Evolutionary conservation across 2,329 filamentous ascomycete genomes (phyloP).

Genomic region (Magnaporthales sp.): DNA sequence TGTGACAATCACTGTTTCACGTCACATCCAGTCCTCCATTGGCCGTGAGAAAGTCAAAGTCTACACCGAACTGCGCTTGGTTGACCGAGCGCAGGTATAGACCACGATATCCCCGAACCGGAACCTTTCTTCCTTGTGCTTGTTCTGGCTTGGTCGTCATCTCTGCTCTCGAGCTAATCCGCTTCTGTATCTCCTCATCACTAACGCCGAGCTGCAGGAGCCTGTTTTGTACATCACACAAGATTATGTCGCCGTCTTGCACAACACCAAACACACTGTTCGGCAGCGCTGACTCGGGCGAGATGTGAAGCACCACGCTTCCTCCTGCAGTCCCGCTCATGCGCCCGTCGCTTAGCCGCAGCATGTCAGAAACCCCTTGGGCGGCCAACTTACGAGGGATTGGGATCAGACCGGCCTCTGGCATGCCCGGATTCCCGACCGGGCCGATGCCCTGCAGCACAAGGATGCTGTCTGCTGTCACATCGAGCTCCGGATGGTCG

Average conservation of each 20-base stretch:
- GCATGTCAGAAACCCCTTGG: conserved; percentile 67
- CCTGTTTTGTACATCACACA: conserved; percentile 64
- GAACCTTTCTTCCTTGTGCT: conserved; percentile 24
- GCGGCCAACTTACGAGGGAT: conserved; percentile 71
- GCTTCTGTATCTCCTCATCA: conserved; percentile 57
- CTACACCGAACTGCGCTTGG: conserved; percentile 48
- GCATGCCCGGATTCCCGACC: conserved; percentile 88
- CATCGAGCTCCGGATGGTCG: conserved; percentile 50
- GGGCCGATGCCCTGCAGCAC: conserved; percentile 85
- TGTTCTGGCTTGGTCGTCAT: conserved; percentile 9
- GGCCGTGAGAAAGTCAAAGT: conserved; percentile 54
- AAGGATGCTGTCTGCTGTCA: conserved; percentile 53
- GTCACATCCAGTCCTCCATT: conserved; percentile 17
- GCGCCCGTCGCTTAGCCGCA: conserved; percentile 77
- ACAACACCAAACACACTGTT: conserved; percentile 73
- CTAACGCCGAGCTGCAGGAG: conserved; percentile 51
- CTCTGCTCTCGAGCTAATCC: conserved; percentile 37
- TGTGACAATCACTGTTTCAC: neutral
- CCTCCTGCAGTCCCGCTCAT: conserved; percentile 84
- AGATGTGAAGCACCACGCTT: conserved; percentile 83
- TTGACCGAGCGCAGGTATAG: conserved; percentile 52
- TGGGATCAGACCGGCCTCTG: conserved; percentile 60
- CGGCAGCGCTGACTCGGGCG: conserved; percentile 71
- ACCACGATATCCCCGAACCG: conserved; percentile 41
- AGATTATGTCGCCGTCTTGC: conserved; percentile 66